Conservation (phyloP, 768 basidiomycete species). For the Amanita rubescens region DNA sequence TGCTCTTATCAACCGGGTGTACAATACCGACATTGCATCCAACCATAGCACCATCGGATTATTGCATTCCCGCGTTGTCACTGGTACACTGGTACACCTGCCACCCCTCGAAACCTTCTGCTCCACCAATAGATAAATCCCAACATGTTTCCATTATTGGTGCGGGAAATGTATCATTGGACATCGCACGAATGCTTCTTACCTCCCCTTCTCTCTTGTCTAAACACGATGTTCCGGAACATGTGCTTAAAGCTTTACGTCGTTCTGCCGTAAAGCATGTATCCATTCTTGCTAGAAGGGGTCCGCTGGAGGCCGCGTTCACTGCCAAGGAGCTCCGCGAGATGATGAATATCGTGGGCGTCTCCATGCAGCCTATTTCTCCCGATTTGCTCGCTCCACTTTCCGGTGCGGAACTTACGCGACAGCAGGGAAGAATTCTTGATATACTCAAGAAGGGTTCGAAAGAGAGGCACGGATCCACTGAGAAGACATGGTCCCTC, state of each 20-base stretch:
- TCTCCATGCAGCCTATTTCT: constrained; percentile 58
- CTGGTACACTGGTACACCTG: constrained; percentile 97
- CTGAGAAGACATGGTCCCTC: constrained; percentile 68
- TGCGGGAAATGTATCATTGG: constrained; percentile 92
- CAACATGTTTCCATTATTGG: constrained; percentile 81
- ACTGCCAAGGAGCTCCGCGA: constrained; percentile 92
- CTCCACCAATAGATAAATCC: constrained; percentile 58
- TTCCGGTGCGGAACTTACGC: constrained; percentile 27
- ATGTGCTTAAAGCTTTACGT: constrained; percentile 62
- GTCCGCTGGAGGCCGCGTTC: constrained; percentile 84
- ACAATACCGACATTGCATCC: constrained; percentile 55
- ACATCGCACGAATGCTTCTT: constrained; percentile 86
- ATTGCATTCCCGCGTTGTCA: constrained; percentile 65
- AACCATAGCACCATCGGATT: constrained; percentile 34
- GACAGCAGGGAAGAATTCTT: constrained; percentile 61
- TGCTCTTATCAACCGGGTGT: constrained; percentile 85
- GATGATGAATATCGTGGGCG: constrained; percentile 58
- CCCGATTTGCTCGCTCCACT: constrained; percentile 31
- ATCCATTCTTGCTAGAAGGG: constrained; percentile 78
- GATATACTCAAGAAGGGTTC: constrained; percentile 64
- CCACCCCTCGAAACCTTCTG: constrained; percentile 60
- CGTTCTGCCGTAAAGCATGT: constrained; percentile 65
- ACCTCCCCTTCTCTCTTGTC: constrained; percentile 54
- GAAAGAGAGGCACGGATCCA: constrained; percentile 37
- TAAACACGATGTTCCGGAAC: constrained; percentile 70